phyloP scores from a whole-genome alignment of 768 basidiomycete genomes.

The Psilocybe cyanescens region DNA sequence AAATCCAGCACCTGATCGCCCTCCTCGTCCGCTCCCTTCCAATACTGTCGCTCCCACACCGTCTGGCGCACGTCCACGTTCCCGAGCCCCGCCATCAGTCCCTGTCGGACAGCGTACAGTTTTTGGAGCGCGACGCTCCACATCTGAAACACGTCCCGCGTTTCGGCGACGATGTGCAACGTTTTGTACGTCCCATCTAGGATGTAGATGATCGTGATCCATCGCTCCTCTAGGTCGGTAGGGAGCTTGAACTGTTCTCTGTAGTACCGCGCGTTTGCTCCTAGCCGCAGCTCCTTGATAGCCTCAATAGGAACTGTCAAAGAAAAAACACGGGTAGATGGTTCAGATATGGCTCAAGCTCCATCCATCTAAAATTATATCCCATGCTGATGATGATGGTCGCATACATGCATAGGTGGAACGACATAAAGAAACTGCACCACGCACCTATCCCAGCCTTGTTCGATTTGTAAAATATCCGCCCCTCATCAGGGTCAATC shows the following conservation, averaged over 20 bases:
- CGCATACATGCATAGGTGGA: slow-evolving; percentile 6
- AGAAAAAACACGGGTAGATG: not conserved
- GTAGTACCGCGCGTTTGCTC: slow-evolving; percentile 70
- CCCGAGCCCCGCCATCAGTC: slow-evolving; percentile 70
- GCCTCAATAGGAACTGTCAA: slow-evolving; percentile 78
- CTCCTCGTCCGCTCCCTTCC: slow-evolving; percentile 72
- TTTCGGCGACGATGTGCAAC: slow-evolving; percentile 80
- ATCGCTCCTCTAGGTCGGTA: slow-evolving; percentile 64
- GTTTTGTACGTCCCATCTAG: slow-evolving; percentile 81
- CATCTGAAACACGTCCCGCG: slow-evolving; percentile 47
- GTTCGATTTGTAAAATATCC: slow-evolving; percentile 73
- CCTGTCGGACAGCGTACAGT: slow-evolving; percentile 66
- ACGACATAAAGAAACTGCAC: not conserved
- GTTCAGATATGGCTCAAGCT: too few relatives aligned
- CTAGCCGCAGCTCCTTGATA: slow-evolving; percentile 86
- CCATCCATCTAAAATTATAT: too few relatives aligned
- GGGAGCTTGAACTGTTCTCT: slow-evolving; percentile 71
- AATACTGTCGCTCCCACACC: slow-evolving; percentile 83
- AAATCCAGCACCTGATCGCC: slow-evolving; percentile 68
- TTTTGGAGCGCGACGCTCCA: slow-evolving; percentile 65
- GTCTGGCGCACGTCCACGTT: slow-evolving; percentile 65
- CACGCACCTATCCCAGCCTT: slow-evolving; percentile 60
- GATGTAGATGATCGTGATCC: slow-evolving; percentile 88
- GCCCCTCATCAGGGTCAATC: slow-evolving; percentile 77
- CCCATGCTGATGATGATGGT: too few relatives aligned